Evolutionary conservation across 1,284 basidiomycete genomes (phyloP).

Genomic region (Tausonia pullulans): DNA sequence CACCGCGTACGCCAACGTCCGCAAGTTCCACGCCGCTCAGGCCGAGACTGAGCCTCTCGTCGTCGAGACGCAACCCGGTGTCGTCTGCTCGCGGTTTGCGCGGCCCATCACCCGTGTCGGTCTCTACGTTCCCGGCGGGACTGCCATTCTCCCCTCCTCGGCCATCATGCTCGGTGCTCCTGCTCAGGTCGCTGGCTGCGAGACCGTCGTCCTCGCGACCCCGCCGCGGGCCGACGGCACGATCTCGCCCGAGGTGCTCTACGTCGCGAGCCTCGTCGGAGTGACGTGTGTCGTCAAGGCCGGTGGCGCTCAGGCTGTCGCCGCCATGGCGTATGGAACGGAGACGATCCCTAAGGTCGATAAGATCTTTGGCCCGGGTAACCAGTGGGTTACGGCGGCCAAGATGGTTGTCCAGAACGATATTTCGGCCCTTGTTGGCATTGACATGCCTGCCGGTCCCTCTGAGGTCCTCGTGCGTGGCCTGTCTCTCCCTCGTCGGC

Average conservation of each 20-base stretch:
- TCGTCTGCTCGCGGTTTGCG: constrained; percentile 86
- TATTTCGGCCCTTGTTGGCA: constrained; percentile 89
- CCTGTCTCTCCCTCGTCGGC: not conserved
- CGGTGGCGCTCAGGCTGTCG: constrained; percentile 95
- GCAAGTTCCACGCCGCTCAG: constrained; percentile 81
- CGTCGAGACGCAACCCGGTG: constrained; percentile 97
- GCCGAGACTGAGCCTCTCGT: constrained; percentile 56
- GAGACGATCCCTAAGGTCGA: constrained; percentile 95
- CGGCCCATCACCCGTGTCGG: constrained; percentile 90
- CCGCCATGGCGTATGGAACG: constrained; percentile 94
- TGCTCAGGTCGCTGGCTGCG: constrained; percentile 93
- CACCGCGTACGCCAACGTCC: constrained; percentile 82
- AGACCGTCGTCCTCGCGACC: constrained; percentile 84
- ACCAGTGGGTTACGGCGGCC: constrained; percentile 98
- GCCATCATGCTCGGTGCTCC: constrained; percentile 97
- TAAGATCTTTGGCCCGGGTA: constrained; percentile 98
- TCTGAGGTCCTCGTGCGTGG: constrained; percentile 81
- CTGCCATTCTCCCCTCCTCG: constrained; percentile 89
- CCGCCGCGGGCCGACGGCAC: constrained; percentile 83
- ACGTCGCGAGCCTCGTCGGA: constrained; percentile 78
- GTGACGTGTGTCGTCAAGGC: constrained; percentile 82
- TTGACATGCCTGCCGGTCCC: constrained; percentile 98
- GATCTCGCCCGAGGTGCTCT: constrained; percentile 89
- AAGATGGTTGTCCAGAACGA: constrained; percentile 99
- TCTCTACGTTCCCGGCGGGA: constrained; percentile 94